Evolutionary conservation across 352 stramenopile species (phyloP).

Genomic region (Stramenopiles sp.): DNA sequence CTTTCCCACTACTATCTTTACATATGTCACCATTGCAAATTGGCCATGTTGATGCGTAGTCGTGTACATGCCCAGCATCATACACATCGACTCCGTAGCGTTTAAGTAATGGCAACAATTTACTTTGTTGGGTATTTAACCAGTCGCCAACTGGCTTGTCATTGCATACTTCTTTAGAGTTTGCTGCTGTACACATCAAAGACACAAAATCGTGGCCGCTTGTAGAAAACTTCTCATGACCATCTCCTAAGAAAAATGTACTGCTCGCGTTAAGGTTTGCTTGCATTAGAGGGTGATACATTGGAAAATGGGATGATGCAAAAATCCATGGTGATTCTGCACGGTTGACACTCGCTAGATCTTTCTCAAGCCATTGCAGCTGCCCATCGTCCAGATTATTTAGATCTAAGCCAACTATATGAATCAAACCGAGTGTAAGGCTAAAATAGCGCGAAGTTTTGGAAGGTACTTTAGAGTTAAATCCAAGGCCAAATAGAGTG

Average conservation of each 20-base stretch:
- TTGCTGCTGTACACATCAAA: not conserved
- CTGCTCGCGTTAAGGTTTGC: not conserved
- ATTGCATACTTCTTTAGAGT: not conserved
- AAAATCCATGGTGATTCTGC: not conserved
- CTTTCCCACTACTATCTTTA: not conserved
- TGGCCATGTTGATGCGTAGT: constrained; percentile 43
- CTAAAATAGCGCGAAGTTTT: not conserved
- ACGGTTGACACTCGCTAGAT: not conserved
- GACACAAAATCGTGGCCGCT: not conserved
- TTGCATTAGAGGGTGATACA: not conserved
- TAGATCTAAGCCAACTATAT: not conserved
- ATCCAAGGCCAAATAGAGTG: not conserved
- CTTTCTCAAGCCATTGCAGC: not conserved
- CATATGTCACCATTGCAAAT: not conserved
- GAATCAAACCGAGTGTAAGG: not conserved
- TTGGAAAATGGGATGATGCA: not conserved
- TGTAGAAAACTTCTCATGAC: not conserved
- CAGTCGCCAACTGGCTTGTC: not conserved
- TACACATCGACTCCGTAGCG: constrained; percentile 57
- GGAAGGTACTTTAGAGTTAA: not conserved
- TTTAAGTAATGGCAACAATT: constrained; percentile 38
- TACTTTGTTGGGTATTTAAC: not conserved
- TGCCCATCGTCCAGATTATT: not conserved
- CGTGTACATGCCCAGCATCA: constrained; percentile 63
- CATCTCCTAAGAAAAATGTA: not conserved